Evolutionary conservation across 345 rosid genomes (phyloP).

Genomic region (Citrus reticulata): DNA sequence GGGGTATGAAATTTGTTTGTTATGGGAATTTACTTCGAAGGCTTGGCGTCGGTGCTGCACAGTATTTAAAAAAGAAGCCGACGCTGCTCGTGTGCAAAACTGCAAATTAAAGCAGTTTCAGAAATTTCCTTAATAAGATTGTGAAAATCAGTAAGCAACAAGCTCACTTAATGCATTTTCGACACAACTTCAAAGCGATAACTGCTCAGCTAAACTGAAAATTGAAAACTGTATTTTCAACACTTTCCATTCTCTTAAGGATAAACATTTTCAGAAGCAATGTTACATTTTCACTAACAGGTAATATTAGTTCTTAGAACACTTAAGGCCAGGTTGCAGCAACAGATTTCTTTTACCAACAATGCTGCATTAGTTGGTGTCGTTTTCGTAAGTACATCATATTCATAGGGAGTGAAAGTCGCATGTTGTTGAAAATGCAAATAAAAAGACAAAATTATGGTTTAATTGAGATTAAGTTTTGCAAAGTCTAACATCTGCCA

Average conservation of each 20-base stretch:
- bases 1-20: neutral
- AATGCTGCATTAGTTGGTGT: neutral
- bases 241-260: neutral
- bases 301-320: neutral
- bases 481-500: constrained; percentile 58
- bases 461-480: constrained; percentile 50
- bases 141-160: neutral
- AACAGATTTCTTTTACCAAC: neutral
- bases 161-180: neutral
- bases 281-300: neutral
- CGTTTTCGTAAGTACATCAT: neutral
- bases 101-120: too few relatives aligned
- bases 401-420: neutral
- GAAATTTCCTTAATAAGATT: too few relatives aligned
- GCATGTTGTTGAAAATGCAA: neutral
- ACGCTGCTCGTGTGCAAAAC: too few relatives aligned
- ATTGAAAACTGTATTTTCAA: too few relatives aligned
- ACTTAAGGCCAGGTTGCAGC: neutral
- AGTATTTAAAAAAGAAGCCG: neutral
- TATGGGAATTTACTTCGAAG: neutral
- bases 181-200: neutral
- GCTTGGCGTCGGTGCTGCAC: neutral
- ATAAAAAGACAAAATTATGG: neutral
- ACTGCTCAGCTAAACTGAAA: too few relatives aligned
- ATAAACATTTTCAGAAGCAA: neutral